phyloP scores from a whole-genome alignment of 768 basidiomycete genomes.

The Trametes gibbosa region DNA sequence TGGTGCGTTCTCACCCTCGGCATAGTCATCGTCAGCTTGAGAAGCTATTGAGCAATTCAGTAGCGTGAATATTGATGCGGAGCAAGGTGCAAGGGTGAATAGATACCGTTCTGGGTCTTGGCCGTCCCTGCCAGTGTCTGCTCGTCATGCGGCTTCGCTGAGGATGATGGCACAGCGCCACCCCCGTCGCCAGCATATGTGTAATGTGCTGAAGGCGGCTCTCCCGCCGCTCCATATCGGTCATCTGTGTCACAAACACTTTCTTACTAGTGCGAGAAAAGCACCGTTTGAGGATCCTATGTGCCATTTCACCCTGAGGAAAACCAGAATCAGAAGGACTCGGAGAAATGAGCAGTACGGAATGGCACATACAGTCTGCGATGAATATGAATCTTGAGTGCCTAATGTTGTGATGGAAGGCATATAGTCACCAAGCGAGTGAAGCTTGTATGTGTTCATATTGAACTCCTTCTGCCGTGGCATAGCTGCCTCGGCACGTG shows the following conservation, averaged over 20 bases:
- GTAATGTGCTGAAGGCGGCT: too few species aligned
- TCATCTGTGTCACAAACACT: not conserved
- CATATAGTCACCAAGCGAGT: constrained; percentile 24
- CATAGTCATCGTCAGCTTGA: not conserved
- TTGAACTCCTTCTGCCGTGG: constrained; percentile 13
- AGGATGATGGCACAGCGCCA: too few species aligned
- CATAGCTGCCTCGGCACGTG: not conserved
- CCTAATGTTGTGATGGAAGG: constrained; percentile 14
- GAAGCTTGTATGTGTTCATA: constrained; percentile 28
- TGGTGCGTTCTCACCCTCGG: not conserved
- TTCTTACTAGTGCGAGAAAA: constrained; percentile 1
- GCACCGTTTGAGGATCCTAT: not conserved
- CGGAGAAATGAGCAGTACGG: too few species aligned
- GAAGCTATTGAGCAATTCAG: too few species aligned
- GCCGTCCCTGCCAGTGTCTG: too few species aligned
- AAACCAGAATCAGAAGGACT: not conserved
- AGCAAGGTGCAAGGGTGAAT: too few species aligned
- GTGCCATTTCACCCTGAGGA: not conserved
- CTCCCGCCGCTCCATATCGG: not conserved
- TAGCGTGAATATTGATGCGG: too few species aligned
- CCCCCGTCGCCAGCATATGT: too few species aligned
- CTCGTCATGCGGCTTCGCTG: too few species aligned
- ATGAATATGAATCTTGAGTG: constrained; percentile 24
- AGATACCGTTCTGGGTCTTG: too few species aligned
- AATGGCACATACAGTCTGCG: constrained; percentile 28